Conservation (phyloP, 106 monocot genomes). For the Iris macrosiphon region DNA sequence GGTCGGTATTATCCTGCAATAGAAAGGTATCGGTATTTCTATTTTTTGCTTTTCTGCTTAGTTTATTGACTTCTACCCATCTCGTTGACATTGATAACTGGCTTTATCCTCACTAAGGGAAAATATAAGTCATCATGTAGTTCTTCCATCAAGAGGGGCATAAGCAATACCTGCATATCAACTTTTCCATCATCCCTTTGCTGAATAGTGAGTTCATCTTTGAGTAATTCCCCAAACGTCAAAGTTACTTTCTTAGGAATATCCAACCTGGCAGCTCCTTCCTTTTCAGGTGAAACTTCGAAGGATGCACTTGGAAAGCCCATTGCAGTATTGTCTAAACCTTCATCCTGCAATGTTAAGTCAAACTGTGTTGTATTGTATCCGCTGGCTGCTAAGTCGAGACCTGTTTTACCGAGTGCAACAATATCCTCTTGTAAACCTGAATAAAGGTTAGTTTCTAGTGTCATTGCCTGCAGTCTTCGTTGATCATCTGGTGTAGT, state of each 20-base stretch:
- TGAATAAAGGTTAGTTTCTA: constrained; percentile 23
- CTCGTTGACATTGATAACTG: no score
- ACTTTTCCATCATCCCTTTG: not conserved
- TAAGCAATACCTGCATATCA: no score
- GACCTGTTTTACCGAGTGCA: constrained; percentile 20
- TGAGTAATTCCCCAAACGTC: constrained; percentile 14
- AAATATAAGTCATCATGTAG: no score
- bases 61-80: no score
- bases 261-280: constrained; percentile 1
- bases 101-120: no score
- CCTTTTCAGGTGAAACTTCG: constrained; percentile 2
- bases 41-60: no score
- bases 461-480: not conserved
- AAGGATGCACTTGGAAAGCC: constrained; percentile 14
- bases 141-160: no score
- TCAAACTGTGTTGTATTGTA: constrained; percentile 31
- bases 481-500: constrained; percentile 14
- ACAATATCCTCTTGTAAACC: constrained; percentile 32
- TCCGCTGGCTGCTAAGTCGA: constrained; percentile 25
- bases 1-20: no score
- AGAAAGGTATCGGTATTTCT: no score
- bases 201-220: constrained; percentile 4
- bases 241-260: constrained; percentile 8
- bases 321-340: constrained; percentile 15
- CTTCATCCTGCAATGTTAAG: constrained; percentile 37